Evolutionary conservation across 2,329 filamentous ascomycete genomes (phyloP), one percentile per base, ranked within the genome.

Genomic region (Diaporthe humulicola): DNA sequence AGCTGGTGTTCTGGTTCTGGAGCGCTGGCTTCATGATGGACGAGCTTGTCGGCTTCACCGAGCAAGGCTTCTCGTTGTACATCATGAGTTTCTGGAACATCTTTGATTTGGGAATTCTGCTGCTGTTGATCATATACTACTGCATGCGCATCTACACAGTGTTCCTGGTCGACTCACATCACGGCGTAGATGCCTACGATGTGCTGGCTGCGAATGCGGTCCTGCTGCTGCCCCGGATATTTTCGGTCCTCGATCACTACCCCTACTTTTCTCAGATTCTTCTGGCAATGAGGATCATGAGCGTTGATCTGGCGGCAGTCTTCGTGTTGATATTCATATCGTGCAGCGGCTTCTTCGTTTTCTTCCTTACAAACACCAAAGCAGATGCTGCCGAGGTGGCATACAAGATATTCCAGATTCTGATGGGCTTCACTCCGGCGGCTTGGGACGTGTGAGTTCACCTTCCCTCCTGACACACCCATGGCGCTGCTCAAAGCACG

Each of bases 21-120:
- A 98, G 95, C 81, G 95, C 95, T 36, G 96, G 96, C 0, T 98
- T 97, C 83, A 98, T 98, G 95, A 90, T 98, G 42, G 96, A 98
- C 80, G 96, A 98, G 84, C 90, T 98, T 30, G 95, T 98, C 25
- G 96, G 96, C 15, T 98, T 98, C 87, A 98, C 96, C 78, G 96
- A 98, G 83, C 95, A 98, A 84, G 96, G 96, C 3, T 98, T 98
- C 82, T 96, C 95, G 50, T 90, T 98, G 40, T 98, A 98, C 84
- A 95, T 98, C 80, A 96, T 98, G 92, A 98, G 95, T 82, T 97
- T 98, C 83, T 98, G 96, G 96, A 98, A 98, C 83, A 91, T 96
- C 50, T 98, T 98, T 83, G 96, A 98, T 81, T 87, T 98, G 50
- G 96, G 96, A 12, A 98, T 98, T 71, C 86, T 98, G 70, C 85